A percentile compares a stretch with the other conserved stretches of the same genome.
These are phyloP conservation scores for Talaromyces rugulosus DNA, from an alignment of 2,329 filamentous ascomycete species.

Conservation along the genomic window DNA sequence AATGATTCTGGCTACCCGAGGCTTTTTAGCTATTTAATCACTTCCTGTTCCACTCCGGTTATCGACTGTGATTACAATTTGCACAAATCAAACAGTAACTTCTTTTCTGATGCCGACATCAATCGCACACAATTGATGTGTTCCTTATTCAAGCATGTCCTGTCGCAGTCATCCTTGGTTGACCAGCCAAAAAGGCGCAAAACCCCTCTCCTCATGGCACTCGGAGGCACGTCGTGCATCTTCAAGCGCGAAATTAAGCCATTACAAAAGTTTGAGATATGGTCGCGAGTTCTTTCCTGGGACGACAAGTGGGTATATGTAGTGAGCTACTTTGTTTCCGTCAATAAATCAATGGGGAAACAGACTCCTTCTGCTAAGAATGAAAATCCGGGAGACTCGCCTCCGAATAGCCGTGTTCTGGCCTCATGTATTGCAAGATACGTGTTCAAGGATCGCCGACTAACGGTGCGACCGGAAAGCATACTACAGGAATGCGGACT, in stretches of 20 bases:
- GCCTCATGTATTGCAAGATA: conserved; percentile 74
- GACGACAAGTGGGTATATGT: conserved; percentile 80
- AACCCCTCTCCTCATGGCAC: conserved; percentile 57
- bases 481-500: conserved; percentile 67
- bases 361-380: conserved; percentile 45
- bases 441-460: conserved; percentile 73
- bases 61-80: conserved; percentile 83
- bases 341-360: not conserved
- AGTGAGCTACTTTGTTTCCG: conserved; percentile 59
- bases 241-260: conserved; percentile 71
- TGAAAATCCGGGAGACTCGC: conserved; percentile 12
- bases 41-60: conserved; percentile 26
- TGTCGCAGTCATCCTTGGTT: conserved; percentile 56
- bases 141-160: conserved; percentile 41
- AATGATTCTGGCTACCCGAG: not conserved
- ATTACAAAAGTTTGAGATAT: conserved; percentile 68
- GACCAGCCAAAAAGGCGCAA: conserved; percentile 20
- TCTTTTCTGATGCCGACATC: conserved; percentile 82
- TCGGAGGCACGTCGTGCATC: conserved; percentile 68
- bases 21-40: not conserved
- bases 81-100: conserved; percentile 78
- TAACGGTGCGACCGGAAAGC: conserved; percentile 78
- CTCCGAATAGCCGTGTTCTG: conserved; percentile 58
- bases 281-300: conserved; percentile 67
- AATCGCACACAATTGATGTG: conserved; percentile 65